Evolutionary conservation across 2,329 filamentous ascomycete genomes (phyloP), one percentile per base, ranked within the genome.

Genomic region (Neonectria punicea): DNA sequence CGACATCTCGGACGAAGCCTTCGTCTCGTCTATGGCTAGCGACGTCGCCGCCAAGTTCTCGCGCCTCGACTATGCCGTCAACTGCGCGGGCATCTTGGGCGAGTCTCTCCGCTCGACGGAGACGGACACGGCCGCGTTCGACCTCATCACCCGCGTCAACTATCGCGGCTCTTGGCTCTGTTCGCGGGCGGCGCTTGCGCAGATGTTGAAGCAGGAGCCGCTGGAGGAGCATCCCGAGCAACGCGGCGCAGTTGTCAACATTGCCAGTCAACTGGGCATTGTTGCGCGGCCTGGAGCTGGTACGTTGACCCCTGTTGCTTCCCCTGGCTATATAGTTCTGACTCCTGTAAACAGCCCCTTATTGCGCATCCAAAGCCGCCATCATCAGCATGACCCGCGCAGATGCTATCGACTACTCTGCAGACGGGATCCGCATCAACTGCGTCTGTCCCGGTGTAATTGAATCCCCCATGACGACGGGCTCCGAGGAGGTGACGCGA

Each of bases 361-460:
- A 89, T 66, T 88, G 84, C 58, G 84, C 83, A 0, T 87, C 85
- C 4, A 90, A 89, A 66, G 83, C 86, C 14, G 87, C 86, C 0
- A 82, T 89, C 2, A 84, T 89, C 54, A 85, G 83, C 22, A 82
- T 89, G 82, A 89, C 87, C 0, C 78, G 83, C 6, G 79, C 84
- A 0, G 86, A 87, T 67, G 86, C 85, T 1, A 86, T 87, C 20
- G 84, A 89, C 67, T 88, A 88, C 70, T 84, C 86, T 0, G 67
- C 67, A 2, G 78, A 82, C 34, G 72, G 72, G 1, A 80, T 82
- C 32, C 72, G 80, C 4, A 69, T 81, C 25, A 82, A 92, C 75
- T 90, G 88, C 20, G 85, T 92, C 54, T 90, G 87, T 36, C 90
- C 90, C 0, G 90, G 90, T 0, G 89, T 91, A 65, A 91, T 86